These are phyloP conservation scores for Populus hybrid DNA, from an alignment of 441 rosid genomes.

Conservation along the genomic window DNA sequence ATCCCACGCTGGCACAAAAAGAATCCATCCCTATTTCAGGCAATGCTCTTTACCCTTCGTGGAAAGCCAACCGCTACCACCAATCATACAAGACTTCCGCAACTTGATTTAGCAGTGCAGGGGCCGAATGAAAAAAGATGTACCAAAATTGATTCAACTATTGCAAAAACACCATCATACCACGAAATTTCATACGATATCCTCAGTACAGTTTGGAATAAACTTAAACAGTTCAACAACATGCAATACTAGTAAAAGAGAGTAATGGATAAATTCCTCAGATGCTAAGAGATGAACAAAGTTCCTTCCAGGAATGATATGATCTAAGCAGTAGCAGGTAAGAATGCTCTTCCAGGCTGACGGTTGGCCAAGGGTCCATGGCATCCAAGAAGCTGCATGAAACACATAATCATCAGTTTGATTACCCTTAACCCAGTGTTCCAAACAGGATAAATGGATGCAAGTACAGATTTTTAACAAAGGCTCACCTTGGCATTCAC, in stretches of 20 bases:
- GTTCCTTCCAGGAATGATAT: background rate
- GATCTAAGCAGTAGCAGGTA: constrained; percentile 36
- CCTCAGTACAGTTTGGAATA: background rate
- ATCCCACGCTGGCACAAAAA: no score
- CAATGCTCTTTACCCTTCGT: no score
- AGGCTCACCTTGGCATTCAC: constrained; percentile 81
- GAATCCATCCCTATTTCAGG: no score
- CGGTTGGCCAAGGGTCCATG: constrained; percentile 65
- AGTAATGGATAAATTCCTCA: background rate
- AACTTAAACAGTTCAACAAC: background rate
- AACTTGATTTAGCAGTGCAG: no score
- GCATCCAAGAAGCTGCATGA: constrained; percentile 59
- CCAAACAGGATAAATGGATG: background rate
- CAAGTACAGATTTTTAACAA: background rate
- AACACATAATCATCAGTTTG: constrained; percentile 3
- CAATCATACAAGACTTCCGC: no score
- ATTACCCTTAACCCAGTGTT: background rate
- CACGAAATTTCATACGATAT: background rate
- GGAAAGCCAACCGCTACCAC: no score
- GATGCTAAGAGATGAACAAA: background rate
- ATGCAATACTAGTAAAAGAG: background rate
- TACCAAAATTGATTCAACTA: background rate
- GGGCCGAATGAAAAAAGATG: background rate
- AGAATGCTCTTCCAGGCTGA: constrained; percentile 57
- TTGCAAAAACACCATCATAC: background rate